A percentile compares a stretch with the other conserved stretches of the same genome.
phyloP scores from a whole-genome alignment of 2,329 filamentous ascomycete species.

The Xylogone sp. region DNA sequence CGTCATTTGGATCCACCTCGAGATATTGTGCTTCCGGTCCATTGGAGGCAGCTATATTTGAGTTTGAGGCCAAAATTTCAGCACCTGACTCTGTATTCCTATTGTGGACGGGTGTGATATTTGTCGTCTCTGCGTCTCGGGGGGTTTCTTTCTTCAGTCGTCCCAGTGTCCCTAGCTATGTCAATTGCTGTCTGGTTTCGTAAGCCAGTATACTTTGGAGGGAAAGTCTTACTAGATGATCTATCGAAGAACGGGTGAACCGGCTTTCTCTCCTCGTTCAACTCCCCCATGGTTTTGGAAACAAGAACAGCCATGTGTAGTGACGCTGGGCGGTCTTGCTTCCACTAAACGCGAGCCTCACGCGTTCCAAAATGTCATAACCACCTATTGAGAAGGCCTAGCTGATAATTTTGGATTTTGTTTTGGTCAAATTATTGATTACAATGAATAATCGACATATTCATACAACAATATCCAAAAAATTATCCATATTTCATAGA shows the following conservation, averaged over 20 bases:
- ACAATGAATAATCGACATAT: neutral
- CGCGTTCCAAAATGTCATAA: conserved; percentile 14
- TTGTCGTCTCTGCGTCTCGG: neutral
- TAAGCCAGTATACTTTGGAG: neutral
- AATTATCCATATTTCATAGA: neutral
- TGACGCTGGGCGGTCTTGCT: neutral
- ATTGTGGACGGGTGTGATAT: neutral
- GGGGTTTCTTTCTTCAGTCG: neutral
- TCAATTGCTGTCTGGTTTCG: neutral
- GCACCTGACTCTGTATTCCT: neutral
- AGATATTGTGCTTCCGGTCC: conserved; percentile 5
- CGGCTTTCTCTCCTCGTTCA: conserved; percentile 20
- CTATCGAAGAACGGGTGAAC: conserved; percentile 29
- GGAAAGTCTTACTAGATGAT: conserved; percentile 18
- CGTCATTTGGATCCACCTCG: conserved; percentile 27
- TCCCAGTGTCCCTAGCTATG: neutral
- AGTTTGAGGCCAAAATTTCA: conserved; percentile 1
- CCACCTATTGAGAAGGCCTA: neutral
- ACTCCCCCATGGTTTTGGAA: conserved; percentile 23
- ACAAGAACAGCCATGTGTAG: conserved; percentile 25
- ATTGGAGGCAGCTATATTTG: neutral
- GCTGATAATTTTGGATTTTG: neutral
- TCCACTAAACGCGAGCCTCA: conserved; percentile 19
- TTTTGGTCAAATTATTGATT: neutral
- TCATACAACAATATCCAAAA: neutral